A percentile compares a stretch with the other conserved stretches of the same genome.
Evolutionary conservation across 1,139 yeast genomes (phyloP).

Genomic region (Kodamaea derodonti): DNA sequence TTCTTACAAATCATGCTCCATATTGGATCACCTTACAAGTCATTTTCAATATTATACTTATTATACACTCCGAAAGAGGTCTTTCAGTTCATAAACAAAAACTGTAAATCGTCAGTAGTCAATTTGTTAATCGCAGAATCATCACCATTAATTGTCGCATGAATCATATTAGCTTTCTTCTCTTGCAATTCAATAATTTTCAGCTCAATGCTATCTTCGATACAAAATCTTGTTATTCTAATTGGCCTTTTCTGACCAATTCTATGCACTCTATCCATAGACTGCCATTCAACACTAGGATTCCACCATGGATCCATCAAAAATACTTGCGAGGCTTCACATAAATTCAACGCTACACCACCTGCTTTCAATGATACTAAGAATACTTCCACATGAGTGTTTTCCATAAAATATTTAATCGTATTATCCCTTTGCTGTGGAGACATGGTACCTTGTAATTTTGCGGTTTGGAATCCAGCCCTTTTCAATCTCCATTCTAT

Average conservation of each 20-base stretch:
- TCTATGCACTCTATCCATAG: conserved; percentile 96
- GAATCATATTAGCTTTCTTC: conserved; percentile 95
- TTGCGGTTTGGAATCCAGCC: conserved; percentile 92
- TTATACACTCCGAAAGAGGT: too few species aligned
- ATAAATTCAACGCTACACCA: conserved; percentile 92
- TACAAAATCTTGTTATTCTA: conserved; percentile 85
- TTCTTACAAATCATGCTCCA: too few species aligned
- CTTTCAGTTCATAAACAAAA: conserved; percentile 77
- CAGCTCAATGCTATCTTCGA: conserved; percentile 94
- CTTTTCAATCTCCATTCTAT: conserved; percentile 93
- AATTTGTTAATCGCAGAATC: conserved; percentile 83
- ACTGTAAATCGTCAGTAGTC: conserved; percentile 92
- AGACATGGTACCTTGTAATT: conserved; percentile 93
- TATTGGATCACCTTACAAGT: too few species aligned
- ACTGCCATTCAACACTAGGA: conserved; percentile 97
- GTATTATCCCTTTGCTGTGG: conserved; percentile 92
- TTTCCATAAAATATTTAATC: conserved; percentile 86
- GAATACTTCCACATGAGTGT: conserved; percentile 87
- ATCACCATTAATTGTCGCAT: conserved; percentile 90
- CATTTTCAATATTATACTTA: too few species aligned
- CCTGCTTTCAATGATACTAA: conserved; percentile 95
- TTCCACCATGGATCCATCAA: conserved; percentile 99
- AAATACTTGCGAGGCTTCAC: conserved; percentile 96
- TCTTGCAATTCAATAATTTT: conserved; percentile 94
- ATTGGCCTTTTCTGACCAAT: conserved; percentile 96